Evolutionary conservation across 805 yeast species (phyloP), one percentile per base, ranked within the genome.

Genomic region (Schwanniomyces vanrijiae): DNA sequence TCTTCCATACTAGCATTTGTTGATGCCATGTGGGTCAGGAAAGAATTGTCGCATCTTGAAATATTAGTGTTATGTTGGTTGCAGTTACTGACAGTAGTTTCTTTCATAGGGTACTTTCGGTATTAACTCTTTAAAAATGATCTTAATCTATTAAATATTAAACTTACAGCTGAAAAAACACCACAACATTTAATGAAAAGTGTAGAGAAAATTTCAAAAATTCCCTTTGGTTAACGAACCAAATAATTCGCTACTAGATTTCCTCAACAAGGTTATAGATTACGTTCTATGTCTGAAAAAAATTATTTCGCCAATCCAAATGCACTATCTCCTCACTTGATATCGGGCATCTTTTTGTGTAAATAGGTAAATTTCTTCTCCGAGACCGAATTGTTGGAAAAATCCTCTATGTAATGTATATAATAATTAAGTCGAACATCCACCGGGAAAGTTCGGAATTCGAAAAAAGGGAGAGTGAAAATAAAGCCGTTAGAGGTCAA

Each of bases 341-440:
- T 20, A 37, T 38, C 29, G 41, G 28, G 14, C 26, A 22, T 5
- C 13, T 10, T 24, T 22, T 38, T 38, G 41, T 22, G 41, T 38
- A 24, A 38, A 5, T 37, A 14, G 11, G 39, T 21, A 5, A 37
- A 38, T 19, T 38, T 16, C 41, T 24, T 38, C 41, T 38, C 41
- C 41, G 41, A 38, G 41, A 38, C 41, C 41, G 41, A 38, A 38
- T 22, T 38, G 41, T 38, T 38, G 41, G 41, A 14, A 14, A 37
- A 37, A 13, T 37, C 5, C 35, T 31, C 19, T 14, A 31, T 8
- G 10, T 18, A 31, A 14, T 31, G 35, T 31, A 31, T 18, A 31
- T 14, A 31, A 31, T 18, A 13, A 31, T 5, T 14, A 26, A 26
- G 35, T 14, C 35, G 20, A 31, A 7, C 8, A 16, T 14, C 19